Base-by-base conservation (phyloP, 2,329 filamentous ascomycete species). In the Beauveria caledonica region DNA sequence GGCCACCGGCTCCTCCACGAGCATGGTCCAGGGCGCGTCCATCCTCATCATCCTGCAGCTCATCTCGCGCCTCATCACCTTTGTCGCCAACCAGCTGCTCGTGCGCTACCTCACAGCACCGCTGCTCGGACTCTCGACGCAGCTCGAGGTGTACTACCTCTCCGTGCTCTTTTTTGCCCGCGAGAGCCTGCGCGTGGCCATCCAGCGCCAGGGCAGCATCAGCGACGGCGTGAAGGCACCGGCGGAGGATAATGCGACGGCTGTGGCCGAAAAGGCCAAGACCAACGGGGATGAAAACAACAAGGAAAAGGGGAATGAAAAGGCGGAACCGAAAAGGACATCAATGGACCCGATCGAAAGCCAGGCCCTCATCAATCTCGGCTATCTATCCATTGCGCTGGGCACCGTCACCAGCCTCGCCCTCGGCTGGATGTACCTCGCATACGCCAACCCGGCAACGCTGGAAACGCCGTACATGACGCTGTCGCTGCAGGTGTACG, bases 101-200 rank as follows among this genome's bases (percentile, higher is more conserved):
- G 82, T 99, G 8, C 90, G 93, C 40, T 93, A 89, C 71, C 78
- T 97, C 49, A 96, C 92, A 1, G 92, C 94, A 0, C 83, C 88
- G 62, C 80, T 95, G 0, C 82, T 99, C 1, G 94, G 93, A 6
- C 80, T 96, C 5, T 88, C 92, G 2, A 88, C 92, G 0, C 94
- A 97, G 72, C 82, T 99, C 3, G 94, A 99, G 68, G 85, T 97
- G 1, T 97, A 92, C 72, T 92, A 93, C 62, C 88, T 96, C 49
- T 91, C 92, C 0, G 87, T 95, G n/a, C 81, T 99, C 0, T 97
- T 96, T 73, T 97, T 99, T 69, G 89, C 94, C 0, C 84, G 94
- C 44, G 94, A 99, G 74, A 93, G 89, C 68, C 77, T 97, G 53
- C 87, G 94, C 17, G 88, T 96, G n/a, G 92, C 93, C 27, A 84